Base-by-base conservation (phyloP, 2,329 filamentous ascomycete genomes). In the Ophiocordyceps australis region DNA sequence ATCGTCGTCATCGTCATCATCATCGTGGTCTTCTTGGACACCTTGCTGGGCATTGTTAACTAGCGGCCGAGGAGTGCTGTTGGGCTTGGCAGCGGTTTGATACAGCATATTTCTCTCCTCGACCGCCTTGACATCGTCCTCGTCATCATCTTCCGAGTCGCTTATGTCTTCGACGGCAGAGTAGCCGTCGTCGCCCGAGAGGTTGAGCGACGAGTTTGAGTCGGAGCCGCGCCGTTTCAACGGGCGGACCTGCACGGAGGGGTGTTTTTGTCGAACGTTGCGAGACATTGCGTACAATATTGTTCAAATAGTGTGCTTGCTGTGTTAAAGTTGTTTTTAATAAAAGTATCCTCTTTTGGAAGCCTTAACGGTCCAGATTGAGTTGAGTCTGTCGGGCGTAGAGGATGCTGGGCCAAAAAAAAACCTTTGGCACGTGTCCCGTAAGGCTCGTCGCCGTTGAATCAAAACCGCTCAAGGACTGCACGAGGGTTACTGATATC, bases 141-240 rank as follows among this genome's bases (percentile, higher is more conserved):
- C 75, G 46, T 86, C 79, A 35, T 81, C 74, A 33, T 85, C 66
- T 28, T 66, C 79, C 9, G 70, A 74, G 38, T 85, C 79, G 37
- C 68, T 79, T 32, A 91, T 75, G 26, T 82, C 69, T 43, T 86
- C 78, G 31, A 91, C 74, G 20, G 62, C 76, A 2, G 72, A 77
- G 47, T 83, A 82, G 29, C 70, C 74, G 26, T 82, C 77, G 31
- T 82, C 77, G 31, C 74, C 69, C 33, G 67, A 75, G 5, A 71
- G 54, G 38, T 67, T 54, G 29, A 65, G 48, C 2, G 65, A 66
- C 4, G 65, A 65, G 5, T 64, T 65, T 5, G 55, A 52, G 37
- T 59, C 55, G 17, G 62, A 68, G 30, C 46, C 52, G 26, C 61
- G 54, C 33, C 65, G 62, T 33, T 47, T 59, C 33, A 48, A 38